These are phyloP conservation scores for Ophiosphaerella herpotricha DNA, from an alignment of 2,329 filamentous ascomycete genomes.

Conservation along the genomic window DNA sequence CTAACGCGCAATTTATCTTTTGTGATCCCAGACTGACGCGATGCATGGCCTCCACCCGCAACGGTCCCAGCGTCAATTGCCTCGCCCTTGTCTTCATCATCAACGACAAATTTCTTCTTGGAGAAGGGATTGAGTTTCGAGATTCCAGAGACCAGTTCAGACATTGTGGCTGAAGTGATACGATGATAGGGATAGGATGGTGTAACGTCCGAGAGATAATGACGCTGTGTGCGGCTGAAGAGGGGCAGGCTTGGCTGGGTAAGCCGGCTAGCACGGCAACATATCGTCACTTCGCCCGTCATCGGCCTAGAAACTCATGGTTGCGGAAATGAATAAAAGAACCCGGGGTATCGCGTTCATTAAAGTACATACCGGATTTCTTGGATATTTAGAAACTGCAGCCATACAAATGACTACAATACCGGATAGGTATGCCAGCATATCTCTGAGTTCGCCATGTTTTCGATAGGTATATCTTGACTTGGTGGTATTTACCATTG, in stretches of 20 bases:
- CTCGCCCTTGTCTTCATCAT: slow-evolving; percentile 61
- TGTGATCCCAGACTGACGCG: slow-evolving; percentile 54
- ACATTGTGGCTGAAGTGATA: slow-evolving; percentile 24
- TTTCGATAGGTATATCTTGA: too few species aligned
- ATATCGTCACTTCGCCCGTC: background rate
- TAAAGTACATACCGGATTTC: too few species aligned
- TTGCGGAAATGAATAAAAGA: too few species aligned
- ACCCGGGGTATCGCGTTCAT: too few species aligned
- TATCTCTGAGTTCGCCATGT: too few species aligned
- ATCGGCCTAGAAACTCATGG: background rate
- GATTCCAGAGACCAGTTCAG: slow-evolving; percentile 41
- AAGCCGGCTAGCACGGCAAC: background rate
- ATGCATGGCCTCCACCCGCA: slow-evolving; percentile 64
- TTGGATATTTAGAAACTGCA: too few species aligned
- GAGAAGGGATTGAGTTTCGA: slow-evolving; percentile 41
- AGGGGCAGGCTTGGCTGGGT: slow-evolving; percentile 4
- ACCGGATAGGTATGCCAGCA: too few species aligned
- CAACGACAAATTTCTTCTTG: slow-evolving; percentile 23
- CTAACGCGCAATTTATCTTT: slow-evolving; percentile 64
- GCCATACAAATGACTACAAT: too few species aligned
- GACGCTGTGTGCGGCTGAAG: slow-evolving; percentile 5
- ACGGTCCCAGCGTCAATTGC: slow-evolving; percentile 55
- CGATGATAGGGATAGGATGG: background rate
- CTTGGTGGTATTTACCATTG: too few species aligned
- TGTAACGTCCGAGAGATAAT: background rate